Evolutionary conservation across 1,139 yeast species (phyloP), one percentile per base, ranked within the genome.

Genomic region (Hyphopichia burtonii): DNA sequence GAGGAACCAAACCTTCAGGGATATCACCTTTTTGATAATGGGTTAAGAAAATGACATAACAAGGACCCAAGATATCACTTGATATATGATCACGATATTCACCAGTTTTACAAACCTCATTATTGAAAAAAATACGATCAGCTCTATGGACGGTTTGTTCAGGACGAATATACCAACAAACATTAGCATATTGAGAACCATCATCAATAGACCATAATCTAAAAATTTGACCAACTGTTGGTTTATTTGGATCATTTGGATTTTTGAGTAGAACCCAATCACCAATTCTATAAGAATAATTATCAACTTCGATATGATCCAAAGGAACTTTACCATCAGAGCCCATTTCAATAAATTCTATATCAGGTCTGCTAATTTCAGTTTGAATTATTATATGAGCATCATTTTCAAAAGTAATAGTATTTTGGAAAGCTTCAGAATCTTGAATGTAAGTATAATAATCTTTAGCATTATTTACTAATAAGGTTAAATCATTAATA

Each of bases 151-250:
- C 95, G 0, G 99, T 93, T 71, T 94, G 98, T 62, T 93, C 98
- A 0, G 99, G 96, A 47, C 98, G 82, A 57, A 88, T 86, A 65
- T 91, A 93, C 99, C 99, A 93, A 69, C 99, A 93, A 32, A 89
- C 96, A 57, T 93, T 93, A 58, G 93, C 78, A 80, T 93, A 91
- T 47, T 84, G 77, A 49, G 86, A 83, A 14, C 94, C 95, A 55
- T 90, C 96, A 43, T 80, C 77, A 3, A 83, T 81, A 44, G 85
- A 82, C 99, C 99, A 93, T 49, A 93, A 78, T 54, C 96, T 78
- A 68, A 91, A 93, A 31, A 93, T 80, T 63, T 93, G 99, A 9
- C 96, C 97, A 22, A 91, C 87, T 12, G 91, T 91, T 14, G 99
- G 98, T 61, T 87, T 86, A 23, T 82, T 76, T 2, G 86, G 82